These are phyloP conservation scores for Penstemon barbatus DNA, from an alignment of 257 asterid species.

Conservation along the genomic window DNA sequence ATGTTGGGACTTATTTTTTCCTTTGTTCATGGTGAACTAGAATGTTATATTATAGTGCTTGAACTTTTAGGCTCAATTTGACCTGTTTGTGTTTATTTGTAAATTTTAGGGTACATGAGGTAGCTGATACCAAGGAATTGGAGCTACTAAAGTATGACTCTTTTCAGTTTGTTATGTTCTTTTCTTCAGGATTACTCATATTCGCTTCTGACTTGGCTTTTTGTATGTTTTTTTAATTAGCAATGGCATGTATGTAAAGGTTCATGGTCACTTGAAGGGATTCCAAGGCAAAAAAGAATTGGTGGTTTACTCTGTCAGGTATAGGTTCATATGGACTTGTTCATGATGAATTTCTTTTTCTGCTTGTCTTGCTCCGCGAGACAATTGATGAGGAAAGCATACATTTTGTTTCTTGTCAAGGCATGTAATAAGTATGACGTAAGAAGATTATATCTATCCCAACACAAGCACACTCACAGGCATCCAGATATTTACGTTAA, in stretches of 20 bases:
- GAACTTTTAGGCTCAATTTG: neutral
- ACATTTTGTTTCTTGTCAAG: neutral
- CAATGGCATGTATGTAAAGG: constrained; percentile 79
- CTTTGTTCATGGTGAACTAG: neutral
- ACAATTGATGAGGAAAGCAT: neutral
- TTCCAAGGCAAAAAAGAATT: constrained; percentile 80
- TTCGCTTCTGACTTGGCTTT: constrained; percentile 23
- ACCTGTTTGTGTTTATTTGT: constrained; percentile 17
- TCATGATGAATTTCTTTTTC: constrained; percentile 8
- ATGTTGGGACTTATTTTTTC: neutral
- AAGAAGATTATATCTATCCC: neutral
- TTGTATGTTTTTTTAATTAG: constrained; percentile 38
- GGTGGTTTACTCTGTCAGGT: constrained; percentile 83
- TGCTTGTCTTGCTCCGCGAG: constrained; percentile 8
- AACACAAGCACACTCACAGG: neutral
- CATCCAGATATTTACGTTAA: neutral
- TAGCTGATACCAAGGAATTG: constrained; percentile 69
- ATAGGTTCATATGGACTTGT: constrained; percentile 15
- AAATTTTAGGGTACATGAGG: constrained; percentile 65
- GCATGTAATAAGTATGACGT: constrained; percentile 1
- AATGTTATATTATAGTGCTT: constrained; percentile 2
- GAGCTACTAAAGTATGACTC: constrained; percentile 57
- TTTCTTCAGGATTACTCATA: constrained; percentile 1
- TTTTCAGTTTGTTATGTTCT: constrained; percentile 20
- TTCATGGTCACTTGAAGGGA: constrained; percentile 88